Conservation (phyloP, 2,329 filamentous ascomycete genomes). For the Alternaria sp. region DNA sequence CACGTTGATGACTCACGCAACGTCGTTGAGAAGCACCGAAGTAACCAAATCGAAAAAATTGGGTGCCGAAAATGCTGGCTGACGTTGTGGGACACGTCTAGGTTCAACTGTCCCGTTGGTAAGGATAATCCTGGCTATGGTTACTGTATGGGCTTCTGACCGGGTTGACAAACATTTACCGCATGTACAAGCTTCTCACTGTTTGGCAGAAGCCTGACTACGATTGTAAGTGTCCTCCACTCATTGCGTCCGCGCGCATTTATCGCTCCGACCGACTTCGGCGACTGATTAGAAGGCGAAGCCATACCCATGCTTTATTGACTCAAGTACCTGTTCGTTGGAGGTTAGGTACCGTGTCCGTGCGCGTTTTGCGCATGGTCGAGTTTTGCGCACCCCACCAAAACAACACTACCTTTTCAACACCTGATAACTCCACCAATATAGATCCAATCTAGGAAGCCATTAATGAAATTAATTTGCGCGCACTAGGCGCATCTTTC, state of each 20-base stretch:
- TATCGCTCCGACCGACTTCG: conserved; percentile 1
- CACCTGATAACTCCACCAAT: too few relatives aligned
- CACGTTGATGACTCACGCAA: neutral
- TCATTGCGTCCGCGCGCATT: neutral
- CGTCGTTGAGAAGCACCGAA: conserved; percentile 1
- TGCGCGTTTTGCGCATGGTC: too few relatives aligned
- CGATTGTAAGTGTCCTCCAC: neutral
- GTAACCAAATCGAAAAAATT: neutral
- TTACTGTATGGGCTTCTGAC: neutral
- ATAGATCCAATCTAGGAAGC: too few relatives aligned
- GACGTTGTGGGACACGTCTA: neutral
- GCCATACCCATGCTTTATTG: neutral
- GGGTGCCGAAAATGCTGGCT: neutral
- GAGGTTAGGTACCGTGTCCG: neutral
- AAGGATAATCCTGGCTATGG: neutral
- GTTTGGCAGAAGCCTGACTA: neutral
- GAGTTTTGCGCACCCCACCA: too few relatives aligned
- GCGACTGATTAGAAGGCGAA: neutral
- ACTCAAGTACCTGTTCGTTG: neutral
- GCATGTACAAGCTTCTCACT: conserved; percentile 2
- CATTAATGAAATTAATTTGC: too few relatives aligned
- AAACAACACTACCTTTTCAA: too few relatives aligned
- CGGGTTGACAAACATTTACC: neutral
- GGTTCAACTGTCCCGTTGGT: neutral
- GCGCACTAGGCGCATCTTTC: too few relatives aligned